These are phyloP conservation scores for Teratosphaeria gauchensis DNA, from an alignment of 2,329 filamentous ascomycete genomes.

Conservation along the genomic window DNA sequence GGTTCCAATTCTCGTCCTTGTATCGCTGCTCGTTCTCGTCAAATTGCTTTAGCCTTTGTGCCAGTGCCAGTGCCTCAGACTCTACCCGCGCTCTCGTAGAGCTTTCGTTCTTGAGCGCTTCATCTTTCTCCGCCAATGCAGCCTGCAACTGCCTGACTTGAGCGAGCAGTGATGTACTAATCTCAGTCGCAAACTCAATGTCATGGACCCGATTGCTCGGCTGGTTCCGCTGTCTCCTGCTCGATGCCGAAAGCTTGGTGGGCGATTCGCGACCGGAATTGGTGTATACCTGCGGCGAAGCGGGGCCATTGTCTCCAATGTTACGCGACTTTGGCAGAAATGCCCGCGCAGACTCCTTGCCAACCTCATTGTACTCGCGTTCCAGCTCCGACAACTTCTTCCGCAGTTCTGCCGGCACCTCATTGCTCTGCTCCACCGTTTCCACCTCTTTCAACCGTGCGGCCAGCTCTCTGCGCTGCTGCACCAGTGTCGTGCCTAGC, in stretches of 20 bases:
- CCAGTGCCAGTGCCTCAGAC: conserved; percentile 67
- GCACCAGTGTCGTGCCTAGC: conserved; percentile 74
- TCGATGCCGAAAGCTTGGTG: conserved; percentile 74
- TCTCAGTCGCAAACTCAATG: conserved; percentile 96
- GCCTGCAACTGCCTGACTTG: conserved; percentile 87
- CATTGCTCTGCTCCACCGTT: conserved; percentile 50
- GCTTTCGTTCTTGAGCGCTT: conserved; percentile 65
- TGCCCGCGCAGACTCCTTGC: conserved; percentile 76
- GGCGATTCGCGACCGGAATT: conserved; percentile 77
- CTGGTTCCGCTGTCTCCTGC: conserved; percentile 78
- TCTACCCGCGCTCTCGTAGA: conserved; percentile 71
- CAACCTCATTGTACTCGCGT: conserved; percentile 89
- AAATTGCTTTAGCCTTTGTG: conserved; percentile 68
- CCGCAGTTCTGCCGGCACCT: conserved; percentile 74
- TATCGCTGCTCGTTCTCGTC: conserved; percentile 94
- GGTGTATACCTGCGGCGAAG: conserved; percentile 49
- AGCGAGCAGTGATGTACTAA: conserved; percentile 86
- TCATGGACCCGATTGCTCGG: conserved; percentile 82
- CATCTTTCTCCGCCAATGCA: conserved; percentile 77
- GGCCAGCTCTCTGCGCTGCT: conserved; percentile 74
- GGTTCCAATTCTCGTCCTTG: conserved; percentile 97
- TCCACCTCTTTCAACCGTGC: conserved; percentile 80
- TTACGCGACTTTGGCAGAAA: conserved; percentile 64
- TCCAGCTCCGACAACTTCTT: conserved; percentile 79
- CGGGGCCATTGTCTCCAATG: conserved; percentile 9